Evolutionary conservation across 2,329 filamentous ascomycete genomes (phyloP).

Genomic region (Clarireedia paspali): DNA sequence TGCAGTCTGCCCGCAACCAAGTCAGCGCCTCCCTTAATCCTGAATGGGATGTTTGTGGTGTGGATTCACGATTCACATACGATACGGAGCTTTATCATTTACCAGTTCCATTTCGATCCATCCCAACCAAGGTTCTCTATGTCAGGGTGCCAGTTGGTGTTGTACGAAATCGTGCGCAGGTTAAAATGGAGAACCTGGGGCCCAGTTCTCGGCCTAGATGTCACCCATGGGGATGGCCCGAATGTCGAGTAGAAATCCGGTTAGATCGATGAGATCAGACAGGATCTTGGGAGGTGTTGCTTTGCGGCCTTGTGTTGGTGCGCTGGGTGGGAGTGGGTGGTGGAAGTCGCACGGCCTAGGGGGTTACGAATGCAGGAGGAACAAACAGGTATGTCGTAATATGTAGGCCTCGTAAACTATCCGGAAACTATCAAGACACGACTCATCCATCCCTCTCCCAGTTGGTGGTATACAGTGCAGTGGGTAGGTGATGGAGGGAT

Average conservation of each 20-base stretch:
- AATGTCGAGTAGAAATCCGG: not conserved
- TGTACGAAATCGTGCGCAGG: constrained; percentile 1
- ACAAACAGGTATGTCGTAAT: not conserved
- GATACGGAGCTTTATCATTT: no score
- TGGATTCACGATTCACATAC: not conserved
- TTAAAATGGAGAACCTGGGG: constrained; percentile 4
- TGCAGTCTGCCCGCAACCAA: constrained; percentile 2
- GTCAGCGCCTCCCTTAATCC: not conserved
- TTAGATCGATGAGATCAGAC: not conserved
- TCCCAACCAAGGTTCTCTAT: not conserved
- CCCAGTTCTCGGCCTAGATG: not conserved
- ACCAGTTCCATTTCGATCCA: not conserved
- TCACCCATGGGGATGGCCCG: not conserved
- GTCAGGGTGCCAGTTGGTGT: not conserved
- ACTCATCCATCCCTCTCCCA: not conserved
- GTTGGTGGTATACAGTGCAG: not conserved
- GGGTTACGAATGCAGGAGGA: not conserved
- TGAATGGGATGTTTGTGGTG: not conserved
- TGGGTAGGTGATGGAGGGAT: not conserved
- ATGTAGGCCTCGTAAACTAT: constrained; percentile 4
- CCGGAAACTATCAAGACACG: constrained; percentile 2
- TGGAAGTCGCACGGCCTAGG: not conserved
- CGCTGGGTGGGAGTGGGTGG: not conserved
- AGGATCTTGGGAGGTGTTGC: not conserved
- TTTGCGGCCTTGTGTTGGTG: not conserved